Conservation (phyloP, 192 early-diverging fungal genomes). For the Dissophora globulifera region DNA sequence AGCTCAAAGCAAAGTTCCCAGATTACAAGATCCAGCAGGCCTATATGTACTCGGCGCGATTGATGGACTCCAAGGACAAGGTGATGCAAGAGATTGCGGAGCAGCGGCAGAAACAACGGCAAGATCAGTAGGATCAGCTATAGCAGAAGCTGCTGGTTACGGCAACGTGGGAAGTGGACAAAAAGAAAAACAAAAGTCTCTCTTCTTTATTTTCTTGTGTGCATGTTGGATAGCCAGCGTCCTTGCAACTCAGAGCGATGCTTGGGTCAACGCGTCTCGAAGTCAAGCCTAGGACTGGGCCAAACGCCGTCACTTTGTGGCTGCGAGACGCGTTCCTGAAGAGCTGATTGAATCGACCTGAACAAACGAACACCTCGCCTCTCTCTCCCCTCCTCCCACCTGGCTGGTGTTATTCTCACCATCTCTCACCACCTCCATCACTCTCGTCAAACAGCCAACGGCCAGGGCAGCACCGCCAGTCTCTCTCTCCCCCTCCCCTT, state of each 20-base stretch:
- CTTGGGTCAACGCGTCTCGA: too few relatives aligned
- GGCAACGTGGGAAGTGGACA: background rate
- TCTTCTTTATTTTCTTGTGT: background rate
- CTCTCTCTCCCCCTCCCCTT: too few relatives aligned
- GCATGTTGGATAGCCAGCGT: background rate
- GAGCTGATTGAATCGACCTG: too few relatives aligned
- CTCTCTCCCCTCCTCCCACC: too few relatives aligned
- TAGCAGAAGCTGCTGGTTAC: background rate
- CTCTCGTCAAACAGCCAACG: background rate
- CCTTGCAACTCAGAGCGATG: background rate
- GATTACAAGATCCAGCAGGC: background rate
- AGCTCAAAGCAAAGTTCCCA: slow-evolving; percentile 10
- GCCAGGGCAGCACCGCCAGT: too few relatives aligned
- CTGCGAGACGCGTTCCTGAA: too few relatives aligned
- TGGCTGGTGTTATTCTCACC: too few relatives aligned
- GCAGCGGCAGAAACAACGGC: background rate
- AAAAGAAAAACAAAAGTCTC: slow-evolving; percentile 2
- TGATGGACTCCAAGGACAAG: slow-evolving; percentile 14
- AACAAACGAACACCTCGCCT: too few relatives aligned
- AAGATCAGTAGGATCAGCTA: background rate
- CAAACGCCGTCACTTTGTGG: too few relatives aligned
- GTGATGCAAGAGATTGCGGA: slow-evolving; percentile 15
- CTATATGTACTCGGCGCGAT: slow-evolving; percentile 3
- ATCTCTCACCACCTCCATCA: too few relatives aligned
- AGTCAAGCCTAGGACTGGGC: too few relatives aligned